These are phyloP conservation scores for Populus alba DNA, from an alignment of 345 rosid genomes.

Conservation along the genomic window DNA sequence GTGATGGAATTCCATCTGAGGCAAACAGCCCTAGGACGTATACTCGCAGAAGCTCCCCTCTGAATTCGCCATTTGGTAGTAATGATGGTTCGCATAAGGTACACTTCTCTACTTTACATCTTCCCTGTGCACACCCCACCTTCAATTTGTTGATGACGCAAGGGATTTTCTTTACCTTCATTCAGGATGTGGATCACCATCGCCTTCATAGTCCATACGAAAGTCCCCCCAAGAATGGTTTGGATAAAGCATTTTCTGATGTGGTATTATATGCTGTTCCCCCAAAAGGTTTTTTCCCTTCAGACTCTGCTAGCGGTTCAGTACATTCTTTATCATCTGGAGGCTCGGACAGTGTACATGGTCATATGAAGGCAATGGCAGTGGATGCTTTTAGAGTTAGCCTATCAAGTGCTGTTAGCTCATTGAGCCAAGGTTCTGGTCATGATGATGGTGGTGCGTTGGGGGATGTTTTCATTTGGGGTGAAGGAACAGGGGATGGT, in stretches of 20 bases:
- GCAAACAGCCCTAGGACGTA: conserved; percentile 88
- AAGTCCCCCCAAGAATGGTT: conserved; percentile 93
- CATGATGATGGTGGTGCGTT: conserved; percentile 79
- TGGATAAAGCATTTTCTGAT: conserved; percentile 85
- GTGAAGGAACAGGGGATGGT: conserved; percentile 68
- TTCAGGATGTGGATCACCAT: conserved; percentile 76
- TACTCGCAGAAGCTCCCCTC: conserved; percentile 88
- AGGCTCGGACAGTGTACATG: conserved; percentile 87
- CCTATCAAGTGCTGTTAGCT: conserved; percentile 89
- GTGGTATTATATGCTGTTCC: conserved; percentile 73
- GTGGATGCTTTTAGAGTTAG: conserved; percentile 94
- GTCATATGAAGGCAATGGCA: conserved; percentile 67
- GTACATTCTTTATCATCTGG: conserved; percentile 94
- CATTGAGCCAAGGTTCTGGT: conserved; percentile 84
- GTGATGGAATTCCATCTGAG: conserved; percentile 69
- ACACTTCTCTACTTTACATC: conserved; percentile 17
- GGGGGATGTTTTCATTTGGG: conserved; percentile 82
- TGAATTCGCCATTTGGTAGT: conserved; percentile 78
- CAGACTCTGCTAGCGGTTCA: conserved; percentile 80
- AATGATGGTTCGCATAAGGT: conserved; percentile 91
- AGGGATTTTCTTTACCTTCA: conserved; percentile 12
- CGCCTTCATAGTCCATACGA: conserved; percentile 86
- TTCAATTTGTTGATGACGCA: neutral
- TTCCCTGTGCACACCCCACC: conserved; percentile 4
- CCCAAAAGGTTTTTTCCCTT: conserved; percentile 75